These are phyloP conservation scores for Phlyctochytrium arcticum DNA, from an alignment of 192 early-diverging fungal genomes.

Conservation along the genomic window DNA sequence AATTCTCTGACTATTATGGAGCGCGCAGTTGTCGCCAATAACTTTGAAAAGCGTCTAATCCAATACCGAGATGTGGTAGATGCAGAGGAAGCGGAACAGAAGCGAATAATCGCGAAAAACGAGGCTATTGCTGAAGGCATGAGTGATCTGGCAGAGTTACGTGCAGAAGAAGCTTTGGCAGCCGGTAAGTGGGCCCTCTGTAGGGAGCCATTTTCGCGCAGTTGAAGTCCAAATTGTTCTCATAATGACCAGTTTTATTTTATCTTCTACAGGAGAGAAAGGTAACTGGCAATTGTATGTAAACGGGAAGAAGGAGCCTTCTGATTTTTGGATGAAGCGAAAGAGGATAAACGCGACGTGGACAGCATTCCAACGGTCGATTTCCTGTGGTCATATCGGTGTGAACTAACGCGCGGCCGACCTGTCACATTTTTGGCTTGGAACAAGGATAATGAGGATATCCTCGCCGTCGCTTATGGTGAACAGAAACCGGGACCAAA, in stretches of 20 bases:
- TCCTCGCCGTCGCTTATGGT: constrained; percentile 55
- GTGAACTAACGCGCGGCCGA: constrained; percentile 52
- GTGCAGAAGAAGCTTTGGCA: too few species aligned
- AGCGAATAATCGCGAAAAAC: background rate
- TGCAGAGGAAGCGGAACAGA: constrained; percentile 13
- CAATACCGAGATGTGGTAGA: constrained; percentile 47
- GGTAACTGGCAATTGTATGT: too few species aligned
- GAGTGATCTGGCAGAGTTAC: too few species aligned
- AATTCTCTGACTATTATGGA: constrained; percentile 46
- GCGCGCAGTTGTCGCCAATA: constrained; percentile 53
- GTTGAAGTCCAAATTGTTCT: too few species aligned
- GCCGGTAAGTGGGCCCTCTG: too few species aligned
- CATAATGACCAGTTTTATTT: too few species aligned
- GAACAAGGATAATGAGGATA: constrained; percentile 62
- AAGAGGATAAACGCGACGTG: constrained; percentile 24
- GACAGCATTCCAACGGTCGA: constrained; percentile 43
- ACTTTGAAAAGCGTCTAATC: constrained; percentile 46
- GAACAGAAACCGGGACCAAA: constrained; percentile 32
- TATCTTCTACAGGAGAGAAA: too few species aligned
- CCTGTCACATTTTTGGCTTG: constrained; percentile 47
- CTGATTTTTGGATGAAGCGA: too few species aligned
- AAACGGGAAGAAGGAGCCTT: too few species aligned
- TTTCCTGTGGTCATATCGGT: constrained; percentile 51
- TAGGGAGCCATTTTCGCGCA: too few species aligned
- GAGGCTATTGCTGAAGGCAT: constrained; percentile 4